Conservation (phyloP, 2,329 filamentous ascomycete genomes). For the Pyricularia sp. region DNA sequence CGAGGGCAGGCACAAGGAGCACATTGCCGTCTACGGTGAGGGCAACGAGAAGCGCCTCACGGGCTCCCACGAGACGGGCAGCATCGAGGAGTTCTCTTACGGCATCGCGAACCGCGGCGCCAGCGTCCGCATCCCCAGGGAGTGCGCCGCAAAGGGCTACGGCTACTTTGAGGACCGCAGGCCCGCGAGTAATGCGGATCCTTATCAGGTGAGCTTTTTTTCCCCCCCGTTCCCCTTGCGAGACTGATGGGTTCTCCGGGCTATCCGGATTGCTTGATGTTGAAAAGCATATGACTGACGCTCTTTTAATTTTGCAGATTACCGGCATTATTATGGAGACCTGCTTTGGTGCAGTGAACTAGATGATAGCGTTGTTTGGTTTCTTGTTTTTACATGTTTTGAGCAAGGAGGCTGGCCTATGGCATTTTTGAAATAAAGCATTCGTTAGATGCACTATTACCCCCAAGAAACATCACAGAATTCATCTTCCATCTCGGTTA, state of each 20-base stretch:
- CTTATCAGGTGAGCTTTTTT: conserved; percentile 16
- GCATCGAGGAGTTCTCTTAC: conserved; percentile 85
- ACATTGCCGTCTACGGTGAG: conserved; percentile 85
- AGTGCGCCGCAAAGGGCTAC: conserved; percentile 66
- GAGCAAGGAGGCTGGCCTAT: too few relatives aligned
- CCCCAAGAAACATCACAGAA: too few relatives aligned
- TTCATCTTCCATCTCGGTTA: too few relatives aligned
- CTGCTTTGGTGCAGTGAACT: conserved; percentile 6
- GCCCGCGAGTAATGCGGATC: conserved; percentile 65
- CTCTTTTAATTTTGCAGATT: conserved; percentile 28
- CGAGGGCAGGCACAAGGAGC: conserved; percentile 63
- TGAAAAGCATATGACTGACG: background rate
- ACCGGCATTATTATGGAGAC: conserved; percentile 26
- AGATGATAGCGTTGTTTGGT: background rate
- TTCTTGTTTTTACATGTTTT: background rate
- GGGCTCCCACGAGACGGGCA: conserved; percentile 85
- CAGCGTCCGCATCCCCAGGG: conserved; percentile 64
- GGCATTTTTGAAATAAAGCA: too few relatives aligned
- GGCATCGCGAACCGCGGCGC: conserved; percentile 93
- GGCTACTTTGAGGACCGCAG: conserved; percentile 45
- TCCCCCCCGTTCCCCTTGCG: too few relatives aligned
- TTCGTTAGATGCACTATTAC: too few relatives aligned
- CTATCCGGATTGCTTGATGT: too few relatives aligned
- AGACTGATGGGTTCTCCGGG: background rate
- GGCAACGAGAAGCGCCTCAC: conserved; percentile 92